Percentiles rank a stretch among this genome's conserved stretches.
phyloP scores from a whole-genome alignment of 2,329 filamentous ascomycete genomes.

The Xylariales sp. region DNA sequence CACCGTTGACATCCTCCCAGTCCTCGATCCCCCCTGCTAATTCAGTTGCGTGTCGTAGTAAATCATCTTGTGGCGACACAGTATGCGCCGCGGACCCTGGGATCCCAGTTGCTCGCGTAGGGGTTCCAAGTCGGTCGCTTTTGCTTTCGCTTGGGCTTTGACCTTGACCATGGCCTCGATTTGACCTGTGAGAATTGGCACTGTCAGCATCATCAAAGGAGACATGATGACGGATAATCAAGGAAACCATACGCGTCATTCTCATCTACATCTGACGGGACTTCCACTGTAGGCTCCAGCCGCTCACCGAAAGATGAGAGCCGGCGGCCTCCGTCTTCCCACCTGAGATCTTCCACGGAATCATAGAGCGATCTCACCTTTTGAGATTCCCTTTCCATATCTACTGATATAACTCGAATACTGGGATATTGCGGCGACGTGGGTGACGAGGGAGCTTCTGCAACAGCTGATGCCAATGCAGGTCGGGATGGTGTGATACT shows the following conservation, averaged over 20 bases:
- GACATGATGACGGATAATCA: constrained; percentile 27
- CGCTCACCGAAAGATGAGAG: constrained; percentile 42
- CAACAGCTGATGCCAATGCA: constrained; percentile 5
- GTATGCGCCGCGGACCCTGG: constrained; percentile 23
- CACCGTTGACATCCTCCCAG: constrained; percentile 59
- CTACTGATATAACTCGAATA: constrained; percentile 49
- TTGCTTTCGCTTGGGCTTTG: constrained; percentile 17
- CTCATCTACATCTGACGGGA: constrained; percentile 47
- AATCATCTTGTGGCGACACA: constrained; percentile 36
- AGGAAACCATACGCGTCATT: constrained; percentile 56
- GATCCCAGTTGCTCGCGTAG: constrained; percentile 15
- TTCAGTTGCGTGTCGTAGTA: constrained; percentile 36
- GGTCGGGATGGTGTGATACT: constrained; percentile 7
- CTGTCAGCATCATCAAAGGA: constrained; percentile 22
- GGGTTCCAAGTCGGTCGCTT: constrained; percentile 25
- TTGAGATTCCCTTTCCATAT: constrained; percentile 59
- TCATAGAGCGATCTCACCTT: constrained; percentile 65
- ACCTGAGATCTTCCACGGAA: constrained; percentile 47
- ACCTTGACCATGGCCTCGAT: neutral
- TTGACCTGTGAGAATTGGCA: constrained; percentile 13
- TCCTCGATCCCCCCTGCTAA: constrained; percentile 59
- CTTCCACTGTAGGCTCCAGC: constrained; percentile 45
- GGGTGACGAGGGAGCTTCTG: constrained; percentile 2
- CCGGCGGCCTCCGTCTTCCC: constrained; percentile 48
- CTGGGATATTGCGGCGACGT: constrained; percentile 25